phyloP scores from a whole-genome alignment of 2,329 filamentous ascomycete genomes.

The Alternaria gansuensis region DNA sequence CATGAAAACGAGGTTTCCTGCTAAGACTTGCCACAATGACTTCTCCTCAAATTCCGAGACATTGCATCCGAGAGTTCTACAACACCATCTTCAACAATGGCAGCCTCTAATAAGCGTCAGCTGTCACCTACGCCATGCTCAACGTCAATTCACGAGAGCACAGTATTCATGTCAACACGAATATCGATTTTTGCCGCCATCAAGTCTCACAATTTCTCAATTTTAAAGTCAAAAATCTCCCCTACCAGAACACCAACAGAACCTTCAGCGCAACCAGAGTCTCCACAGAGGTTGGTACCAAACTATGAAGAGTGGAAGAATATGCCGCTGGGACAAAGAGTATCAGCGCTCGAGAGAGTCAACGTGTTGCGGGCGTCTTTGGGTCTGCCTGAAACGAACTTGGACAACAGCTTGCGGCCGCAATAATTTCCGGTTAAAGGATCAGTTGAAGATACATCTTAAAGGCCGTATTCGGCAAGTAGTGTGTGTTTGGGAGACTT shows the following conservation, averaged over 20 bases:
- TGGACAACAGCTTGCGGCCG: not conserved
- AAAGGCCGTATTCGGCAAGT: not conserved
- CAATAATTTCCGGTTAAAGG: not conserved
- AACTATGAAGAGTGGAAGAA: not conserved
- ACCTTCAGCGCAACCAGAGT: not conserved
- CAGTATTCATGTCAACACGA: not conserved
- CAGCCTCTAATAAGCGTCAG: too few relatives aligned
- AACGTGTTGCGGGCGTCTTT: not conserved
- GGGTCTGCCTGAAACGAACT: not conserved
- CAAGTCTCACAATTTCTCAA: not conserved
- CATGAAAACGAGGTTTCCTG: not conserved
- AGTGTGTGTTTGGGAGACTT: not conserved
- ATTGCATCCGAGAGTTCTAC: not conserved
- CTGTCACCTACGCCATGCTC: not conserved
- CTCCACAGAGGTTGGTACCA: not conserved
- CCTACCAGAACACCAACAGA: not conserved
- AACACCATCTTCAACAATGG: not conserved
- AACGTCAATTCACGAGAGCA: not conserved
- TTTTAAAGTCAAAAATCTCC: not conserved
- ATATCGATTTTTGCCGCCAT: too few relatives aligned
- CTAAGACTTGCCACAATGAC: not conserved
- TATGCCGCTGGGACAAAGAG: not conserved
- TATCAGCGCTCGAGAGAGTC: slow-evolving; percentile 7
- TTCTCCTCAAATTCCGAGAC: not conserved
- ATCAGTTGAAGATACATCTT: not conserved